Evolutionary conservation across 306 rosid genomes (phyloP), one percentile per base, ranked within the genome.

Genomic region (Rosa rugosa): DNA sequence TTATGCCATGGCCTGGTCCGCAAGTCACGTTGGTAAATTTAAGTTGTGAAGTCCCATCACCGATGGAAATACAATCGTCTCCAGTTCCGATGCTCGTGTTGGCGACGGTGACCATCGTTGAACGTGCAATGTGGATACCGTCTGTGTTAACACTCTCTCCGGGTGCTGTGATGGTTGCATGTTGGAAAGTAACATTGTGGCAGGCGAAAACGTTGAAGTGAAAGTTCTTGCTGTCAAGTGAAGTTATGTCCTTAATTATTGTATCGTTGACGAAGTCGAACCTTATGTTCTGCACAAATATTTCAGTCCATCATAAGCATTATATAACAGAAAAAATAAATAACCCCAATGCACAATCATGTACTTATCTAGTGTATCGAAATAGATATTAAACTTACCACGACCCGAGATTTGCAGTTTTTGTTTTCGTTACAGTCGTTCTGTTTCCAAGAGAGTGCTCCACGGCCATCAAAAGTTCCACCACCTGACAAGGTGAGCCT

Each of bases 371-470:
- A 51, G 57, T 31, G 36, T 31, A 31, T 31, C 8, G 17, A 16
- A 16, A 16, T 51, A 51, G 22, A 14, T 13, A 50, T 14, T 16
- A 5, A 51, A 51, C 57, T 51, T 16, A 51, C 57, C 65, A 59
- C 65, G 12, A 59, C 65, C 6, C 36, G 65, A 59, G 65, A 59
- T 59, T 59, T 59, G 65, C 65, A 59, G 34, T 59, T 59, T 23
- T 59, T 59, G 65, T 59, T 59, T 59, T 14, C 20, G 65, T 59
- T 59, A 23, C 65, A 59, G 36, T 59, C 36, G 65, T 59, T 59
- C 14, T 59, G 65, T 59, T 23, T 59, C 65, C 65, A 59, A 59
- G 65, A 59, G 65, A 59, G 65, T 59, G 65, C 65, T 59, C 65
- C 34, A 6, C 34, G 34, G 34, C 65, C 65, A 23, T 59, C 65